Base-by-base conservation (phyloP, 2,329 filamentous ascomycete species). In the Hypoxylon sp. region DNA sequence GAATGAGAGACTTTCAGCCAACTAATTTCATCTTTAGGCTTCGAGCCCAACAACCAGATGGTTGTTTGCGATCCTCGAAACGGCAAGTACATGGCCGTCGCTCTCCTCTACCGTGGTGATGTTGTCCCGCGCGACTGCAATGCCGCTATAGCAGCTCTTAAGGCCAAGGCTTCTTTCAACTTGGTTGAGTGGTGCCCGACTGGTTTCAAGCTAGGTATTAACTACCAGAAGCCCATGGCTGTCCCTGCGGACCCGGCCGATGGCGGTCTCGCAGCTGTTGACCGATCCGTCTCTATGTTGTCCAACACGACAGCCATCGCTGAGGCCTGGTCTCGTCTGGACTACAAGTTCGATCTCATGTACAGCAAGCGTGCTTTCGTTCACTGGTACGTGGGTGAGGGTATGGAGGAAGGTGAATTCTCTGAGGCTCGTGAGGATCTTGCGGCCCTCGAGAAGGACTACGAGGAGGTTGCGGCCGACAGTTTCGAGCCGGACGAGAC, bases 371-470 rank as follows among this genome's bases (percentile, higher is more conserved):
- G 90, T 73, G 90, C 90, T 66, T 92, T 92, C 75, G 90, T 92
- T 49, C 90, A 92, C 82, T 92, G 90, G 90, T 92, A 92, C 73
- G 93, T 96, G 59, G 93, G 93, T 72, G 93, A 96, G 83, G 93
- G 93, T 83, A 96, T 96, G 93, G 93, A 96, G 84, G 93, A 96
- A 80, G 93, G 93, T 75, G 93, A 96, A 81, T 96, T 96, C 84
- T 92, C 90, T 70, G 93, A 96, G 82, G 93, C 93, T 68, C 90
- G 93, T 74, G 93, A 96, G 84, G 93, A 96, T 79, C 85, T 96
- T 67, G 93, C 93, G 69, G 93, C 93, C 51, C 85, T 96, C 34
- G 93, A 95, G 86, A 93, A 91, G 84, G 92, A 95, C 76, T 95
- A 95, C 79, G 92, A 94, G 81, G 92, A 94, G 85, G 92, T 94